phyloP scores from a whole-genome alignment of 495 filamentous ascomycete genomes.

The Hypomontagnella monticulosa region DNA sequence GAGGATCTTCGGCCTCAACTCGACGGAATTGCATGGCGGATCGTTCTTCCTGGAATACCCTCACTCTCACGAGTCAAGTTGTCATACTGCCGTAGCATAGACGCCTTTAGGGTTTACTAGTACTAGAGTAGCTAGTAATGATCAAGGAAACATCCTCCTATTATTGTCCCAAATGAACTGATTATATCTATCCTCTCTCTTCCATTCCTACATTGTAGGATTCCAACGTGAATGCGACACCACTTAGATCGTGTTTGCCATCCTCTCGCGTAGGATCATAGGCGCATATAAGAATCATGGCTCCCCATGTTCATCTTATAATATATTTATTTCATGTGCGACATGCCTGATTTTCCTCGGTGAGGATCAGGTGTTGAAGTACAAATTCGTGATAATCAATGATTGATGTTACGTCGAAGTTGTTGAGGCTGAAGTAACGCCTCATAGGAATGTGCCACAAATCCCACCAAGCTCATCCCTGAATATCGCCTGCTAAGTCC shows the following conservation, averaged over 20 bases:
- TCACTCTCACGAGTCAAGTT: background rate
- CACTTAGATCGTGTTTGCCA: no score
- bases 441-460: background rate
- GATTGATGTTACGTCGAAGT: slow-evolving; percentile 24
- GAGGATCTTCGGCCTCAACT: background rate
- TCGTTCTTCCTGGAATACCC: background rate
- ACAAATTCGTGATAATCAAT: background rate
- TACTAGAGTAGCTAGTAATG: background rate
- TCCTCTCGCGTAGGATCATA: background rate
- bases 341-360: background rate
- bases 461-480: background rate
- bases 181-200: background rate
- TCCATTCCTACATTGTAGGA: background rate
- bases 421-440: slow-evolving; percentile 22
- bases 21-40: background rate
- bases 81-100: background rate
- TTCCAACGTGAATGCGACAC: no score
- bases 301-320: background rate
- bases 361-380: background rate
- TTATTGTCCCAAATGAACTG: background rate
- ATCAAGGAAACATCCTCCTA: background rate
- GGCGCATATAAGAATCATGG: slow-evolving; percentile 10
- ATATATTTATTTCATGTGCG: background rate
- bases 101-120: background rate
- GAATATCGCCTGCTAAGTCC: background rate